Base-by-base conservation (phyloP, 108 stramenopile species). In the Seminavis robusta region DNA sequence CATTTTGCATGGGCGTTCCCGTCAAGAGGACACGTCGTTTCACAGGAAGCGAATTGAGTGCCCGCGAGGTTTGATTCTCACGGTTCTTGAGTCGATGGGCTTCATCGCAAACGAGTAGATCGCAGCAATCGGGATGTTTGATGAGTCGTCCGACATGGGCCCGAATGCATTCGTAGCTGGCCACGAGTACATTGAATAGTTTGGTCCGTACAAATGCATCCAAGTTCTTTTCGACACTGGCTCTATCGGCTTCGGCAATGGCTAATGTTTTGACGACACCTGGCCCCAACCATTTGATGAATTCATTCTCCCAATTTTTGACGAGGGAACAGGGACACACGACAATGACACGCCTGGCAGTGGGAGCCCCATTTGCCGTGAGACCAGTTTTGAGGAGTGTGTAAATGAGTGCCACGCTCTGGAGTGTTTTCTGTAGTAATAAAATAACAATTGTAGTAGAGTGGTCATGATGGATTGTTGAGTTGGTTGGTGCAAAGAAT, bases 301-400 rank as follows among this genome's bases (percentile, higher is more conserved):
- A 94, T 81, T 99, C 99, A 57, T 94, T 92, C 56, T 92, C 95
- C 97, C 99, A 98, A 61, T 98, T 99, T 57, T 94, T 95, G 56
- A 99, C 97, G 1, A 99, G 77, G 30, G 87, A 86, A 73, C 96
- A 97, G 19, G 98, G 98, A 50, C 95, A 96, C 7, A 96, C 90
- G 17, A 99, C 92, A 61, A 98, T 82, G 63, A 83, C 83, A 17
- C 94, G 80, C 56, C 91, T 88, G 50, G 85, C 94, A 16, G 90
- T 88, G 4, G 90, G 88, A 56, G 52, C 69, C 33, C 88, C 88
- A 50, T 94, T 74, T 31, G 79, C 79, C 3, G 83, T 85, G 30
- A 91, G 78, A 32, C 86, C 79, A 6, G 95, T 94, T 66, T 96
- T 90, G 47, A 99, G 80, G n/a, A 96, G 69, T 9, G 98, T 97